Percentiles rank a stretch among this genome's conserved stretches.
Evolutionary conservation across 2,329 filamentous ascomycete species (phyloP).

Genomic region (Bipolaris gigantea): DNA sequence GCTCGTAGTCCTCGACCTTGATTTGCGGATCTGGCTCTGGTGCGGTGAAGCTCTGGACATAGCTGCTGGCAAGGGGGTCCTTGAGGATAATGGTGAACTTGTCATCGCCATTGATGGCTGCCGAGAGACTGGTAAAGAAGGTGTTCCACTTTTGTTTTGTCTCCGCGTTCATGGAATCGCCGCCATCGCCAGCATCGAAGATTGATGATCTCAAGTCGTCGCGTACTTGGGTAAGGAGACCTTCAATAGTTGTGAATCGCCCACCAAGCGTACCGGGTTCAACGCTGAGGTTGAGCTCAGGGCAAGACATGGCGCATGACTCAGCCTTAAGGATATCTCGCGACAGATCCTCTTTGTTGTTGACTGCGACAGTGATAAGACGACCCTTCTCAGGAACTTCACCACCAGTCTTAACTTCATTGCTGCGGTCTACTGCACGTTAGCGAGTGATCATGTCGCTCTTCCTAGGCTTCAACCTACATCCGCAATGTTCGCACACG

Average conservation of each 20-base stretch:
- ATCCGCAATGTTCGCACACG: conserved; percentile 86
- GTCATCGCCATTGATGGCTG: conserved; percentile 77
- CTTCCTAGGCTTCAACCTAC: conserved; percentile 29
- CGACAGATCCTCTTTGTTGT: conserved; percentile 71
- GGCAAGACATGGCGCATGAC: conserved; percentile 82
- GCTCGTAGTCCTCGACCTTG: conserved; percentile 76
- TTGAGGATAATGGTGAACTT: conserved; percentile 81
- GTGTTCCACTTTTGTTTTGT: conserved; percentile 73
- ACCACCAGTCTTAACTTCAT: conserved; percentile 97
- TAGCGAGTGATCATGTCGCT: conserved; percentile 4
- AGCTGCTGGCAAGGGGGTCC: conserved; percentile 90
- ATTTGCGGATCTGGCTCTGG: conserved; percentile 85
- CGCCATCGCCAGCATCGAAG: conserved; percentile 75
- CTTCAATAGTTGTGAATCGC: conserved; percentile 95
- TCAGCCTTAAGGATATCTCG: conserved; percentile 97
- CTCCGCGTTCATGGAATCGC: conserved; percentile 72
- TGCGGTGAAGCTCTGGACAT: conserved; percentile 82
- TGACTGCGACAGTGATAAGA: conserved; percentile 76
- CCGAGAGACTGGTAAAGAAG: conserved; percentile 78
- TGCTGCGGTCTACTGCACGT: conserved; percentile 67
- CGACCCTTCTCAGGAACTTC: conserved; percentile 85
- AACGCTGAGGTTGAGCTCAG: conserved; percentile 82
- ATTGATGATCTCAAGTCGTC: conserved; percentile 87
- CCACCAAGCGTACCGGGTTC: conserved; percentile 94
- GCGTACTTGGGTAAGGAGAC: conserved; percentile 86